A percentile compares a stretch with the other conserved stretches of the same genome.
These are phyloP conservation scores for Alternaria triticimaculans DNA, from an alignment of 2,329 filamentous ascomycete genomes.

Conservation along the genomic window DNA sequence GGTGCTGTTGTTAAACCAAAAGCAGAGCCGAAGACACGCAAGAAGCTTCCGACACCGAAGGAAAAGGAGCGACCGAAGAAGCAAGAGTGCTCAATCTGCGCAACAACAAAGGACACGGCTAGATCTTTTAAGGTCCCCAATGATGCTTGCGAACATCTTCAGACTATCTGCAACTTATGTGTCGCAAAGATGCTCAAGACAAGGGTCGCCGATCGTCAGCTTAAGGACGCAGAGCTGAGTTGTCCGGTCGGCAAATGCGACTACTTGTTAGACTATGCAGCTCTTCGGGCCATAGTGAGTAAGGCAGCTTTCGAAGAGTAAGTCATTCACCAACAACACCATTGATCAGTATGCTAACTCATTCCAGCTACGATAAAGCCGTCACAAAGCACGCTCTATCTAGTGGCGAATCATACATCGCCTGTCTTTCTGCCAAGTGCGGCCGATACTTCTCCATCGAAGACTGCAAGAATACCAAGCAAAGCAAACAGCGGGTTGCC, in stretches of 20 bases:
- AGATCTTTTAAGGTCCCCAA: slow-evolving; percentile 15
- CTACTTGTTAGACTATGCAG: slow-evolving; percentile 9
- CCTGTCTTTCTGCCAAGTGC: slow-evolving; percentile 29
- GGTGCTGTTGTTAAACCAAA: slow-evolving; percentile 1
- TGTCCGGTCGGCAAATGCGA: slow-evolving; percentile 26
- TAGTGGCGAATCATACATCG: slow-evolving; percentile 15
- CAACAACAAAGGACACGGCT: slow-evolving; percentile 5
- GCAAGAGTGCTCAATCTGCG: slow-evolving; percentile 31
- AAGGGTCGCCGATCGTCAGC: slow-evolving; percentile 18
- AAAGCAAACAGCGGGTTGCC: slow-evolving; percentile 13
- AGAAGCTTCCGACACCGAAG: background rate
- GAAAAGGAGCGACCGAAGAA: slow-evolving; percentile 12
- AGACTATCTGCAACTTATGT: slow-evolving; percentile 26
- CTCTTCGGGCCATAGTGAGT: slow-evolving; percentile 14
- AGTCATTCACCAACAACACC: background rate
- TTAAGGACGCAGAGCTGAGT: slow-evolving; percentile 18
- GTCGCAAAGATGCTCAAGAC: slow-evolving; percentile 26
- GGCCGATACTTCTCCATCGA: slow-evolving; percentile 33
- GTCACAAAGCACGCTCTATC: slow-evolving; percentile 22
- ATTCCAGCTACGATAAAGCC: slow-evolving; percentile 29
- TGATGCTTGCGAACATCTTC: slow-evolving; percentile 28
- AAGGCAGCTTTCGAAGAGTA: slow-evolving; percentile 22
- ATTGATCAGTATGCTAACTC: slow-evolving; percentile 2
- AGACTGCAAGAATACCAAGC: slow-evolving; percentile 10
- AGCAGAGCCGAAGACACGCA: slow-evolving; percentile 2